Evolutionary conservation across 495 filamentous ascomycete species (phyloP), one percentile per base, ranked within the genome.

Genomic region (Articulospora tetracladia): DNA sequence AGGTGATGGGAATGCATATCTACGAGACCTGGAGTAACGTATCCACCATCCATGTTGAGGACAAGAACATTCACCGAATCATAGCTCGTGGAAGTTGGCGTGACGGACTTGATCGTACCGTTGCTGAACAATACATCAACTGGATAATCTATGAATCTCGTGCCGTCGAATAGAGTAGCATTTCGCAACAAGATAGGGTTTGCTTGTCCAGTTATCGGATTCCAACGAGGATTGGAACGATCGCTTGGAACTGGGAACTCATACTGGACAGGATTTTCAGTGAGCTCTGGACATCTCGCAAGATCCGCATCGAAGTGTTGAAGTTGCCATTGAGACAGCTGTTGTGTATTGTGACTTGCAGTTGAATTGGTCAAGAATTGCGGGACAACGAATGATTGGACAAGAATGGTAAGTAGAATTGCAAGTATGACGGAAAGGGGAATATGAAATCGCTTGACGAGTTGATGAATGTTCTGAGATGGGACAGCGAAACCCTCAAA

Each of bases 1-100:
- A 79, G 75, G 19, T 79, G 73, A 69, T 89, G 86, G 44, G 76
- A 81, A 71, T 89, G 86, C 83, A 89, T 86, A 65, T 88, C 85
- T 41, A 88, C 82, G 57, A 88, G 80, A 34, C 85, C 86, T 15
- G 76, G 76, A 3, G 86, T 89, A 6, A 89, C 71, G 32, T 73
- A 80, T 19, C 78, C 73, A 13, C 86, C 84, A 28, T 78, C 61
- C 20, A 81, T 76, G 41, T 86, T 65, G 60, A 73, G 80, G 47
- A 83, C 65, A 22, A 44, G 39, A n/a, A 30, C 51, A 53, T 53
- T 41, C n/a, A 20, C 13, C 0, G 26, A 19, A n/a, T 22, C 1
- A 0, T 25, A 3, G 4, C 70, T 51, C 1, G 73, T 72, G 58
- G 76, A 69, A 6, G 76, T 50, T 19, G 77, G 58, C 1, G 66